Conservation (phyloP, 176 grass and related monocot species). For the Lolium perenne region DNA sequence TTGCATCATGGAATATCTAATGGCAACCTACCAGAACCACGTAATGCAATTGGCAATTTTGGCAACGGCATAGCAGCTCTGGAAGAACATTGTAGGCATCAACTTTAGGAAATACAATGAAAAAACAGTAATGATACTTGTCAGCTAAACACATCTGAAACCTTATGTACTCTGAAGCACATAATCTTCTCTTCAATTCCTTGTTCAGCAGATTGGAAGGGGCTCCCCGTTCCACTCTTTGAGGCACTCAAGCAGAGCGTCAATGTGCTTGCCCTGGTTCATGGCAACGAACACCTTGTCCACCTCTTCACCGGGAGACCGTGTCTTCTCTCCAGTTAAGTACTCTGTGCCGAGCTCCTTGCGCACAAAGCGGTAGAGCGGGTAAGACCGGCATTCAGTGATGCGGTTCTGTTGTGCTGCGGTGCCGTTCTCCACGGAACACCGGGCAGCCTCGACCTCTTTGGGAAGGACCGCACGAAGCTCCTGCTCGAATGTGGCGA, state of each 20-base stretch:
- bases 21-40: neutral
- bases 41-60: no score
- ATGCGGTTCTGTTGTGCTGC: slow-evolving; percentile 55
- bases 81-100: neutral
- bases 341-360: slow-evolving; percentile 63
- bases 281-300: slow-evolving; percentile 79
- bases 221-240: slow-evolving; percentile 83
- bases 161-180: slow-evolving; percentile 13
- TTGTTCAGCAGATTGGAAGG: slow-evolving; percentile 60
- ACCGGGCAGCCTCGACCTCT: slow-evolving; percentile 59
- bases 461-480: slow-evolving; percentile 53
- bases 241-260: slow-evolving; percentile 78
- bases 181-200: neutral
- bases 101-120: neutral
- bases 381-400: slow-evolving; percentile 74
- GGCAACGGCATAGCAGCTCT: neutral
- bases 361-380: slow-evolving; percentile 69
- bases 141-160: neutral
- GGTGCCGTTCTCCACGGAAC: slow-evolving; percentile 55
- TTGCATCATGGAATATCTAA: neutral
- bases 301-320: slow-evolving; percentile 73
- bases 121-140: neutral
- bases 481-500: slow-evolving; percentile 61
- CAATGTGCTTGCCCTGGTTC: slow-evolving; percentile 60
- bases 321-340: slow-evolving; percentile 71